Evolutionary conservation across 164 flowering plant species (phyloP).

Genomic region (Stephania japonica): DNA sequence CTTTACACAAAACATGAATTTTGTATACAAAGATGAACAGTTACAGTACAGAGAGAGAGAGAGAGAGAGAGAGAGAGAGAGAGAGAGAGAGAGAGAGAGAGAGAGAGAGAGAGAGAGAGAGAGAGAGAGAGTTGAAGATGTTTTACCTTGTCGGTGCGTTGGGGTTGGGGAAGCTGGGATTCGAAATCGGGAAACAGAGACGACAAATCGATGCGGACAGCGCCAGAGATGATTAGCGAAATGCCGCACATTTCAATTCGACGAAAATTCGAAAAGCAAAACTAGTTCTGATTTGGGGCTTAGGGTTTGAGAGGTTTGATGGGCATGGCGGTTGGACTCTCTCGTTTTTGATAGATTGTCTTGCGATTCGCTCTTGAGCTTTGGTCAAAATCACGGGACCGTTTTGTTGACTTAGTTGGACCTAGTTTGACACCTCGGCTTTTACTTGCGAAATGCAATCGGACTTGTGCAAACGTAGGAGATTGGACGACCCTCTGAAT

Average conservation of each 20-base stretch:
- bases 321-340: no score
- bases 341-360: no score
- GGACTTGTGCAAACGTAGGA: no score
- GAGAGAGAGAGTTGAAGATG: background rate
- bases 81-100: no score
- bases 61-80: no score
- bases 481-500: no score
- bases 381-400: no score
- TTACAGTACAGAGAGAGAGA: background rate
- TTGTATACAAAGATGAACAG: background rate
- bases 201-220: conserved; percentile 36
- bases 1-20: background rate
- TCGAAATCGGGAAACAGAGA: conserved; percentile 16
- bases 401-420: no score
- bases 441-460: no score
- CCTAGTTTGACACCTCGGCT: no score
- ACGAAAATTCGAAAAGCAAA: no score
- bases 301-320: background rate
- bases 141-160: conserved; percentile 26
- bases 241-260: conserved; percentile 70
- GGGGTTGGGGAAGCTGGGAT: conserved; percentile 17
- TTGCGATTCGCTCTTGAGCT: no score
- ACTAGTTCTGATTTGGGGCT: background rate
- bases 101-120: background rate
- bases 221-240: conserved; percentile 53